Evolutionary conservation across 2,329 filamentous ascomycete species (phyloP).

Genomic region (Massarina eburnea): DNA sequence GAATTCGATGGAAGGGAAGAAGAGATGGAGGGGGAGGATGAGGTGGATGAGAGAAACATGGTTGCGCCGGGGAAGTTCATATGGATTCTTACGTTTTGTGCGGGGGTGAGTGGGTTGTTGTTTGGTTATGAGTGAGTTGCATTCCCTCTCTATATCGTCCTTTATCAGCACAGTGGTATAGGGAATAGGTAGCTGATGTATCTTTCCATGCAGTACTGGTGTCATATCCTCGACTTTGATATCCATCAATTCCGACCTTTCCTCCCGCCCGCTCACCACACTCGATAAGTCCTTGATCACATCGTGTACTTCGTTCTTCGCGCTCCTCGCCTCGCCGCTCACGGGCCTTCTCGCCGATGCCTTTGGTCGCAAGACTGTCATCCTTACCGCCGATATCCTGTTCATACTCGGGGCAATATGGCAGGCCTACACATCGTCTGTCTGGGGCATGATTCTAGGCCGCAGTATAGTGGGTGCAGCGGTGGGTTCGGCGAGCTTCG

Average conservation of each 20-base stretch:
- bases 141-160: background rate
- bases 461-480: constrained; percentile 70
- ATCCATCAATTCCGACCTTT: constrained; percentile 57
- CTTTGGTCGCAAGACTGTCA: constrained; percentile 79
- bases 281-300: constrained; percentile 62
- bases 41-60: constrained; percentile 35
- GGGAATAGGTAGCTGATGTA: background rate
- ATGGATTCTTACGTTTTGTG: constrained; percentile 59
- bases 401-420: constrained; percentile 68
- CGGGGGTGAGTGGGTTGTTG: constrained; percentile 59
- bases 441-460: constrained; percentile 67
- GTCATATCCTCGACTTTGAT: constrained; percentile 64
- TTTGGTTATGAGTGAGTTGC: constrained; percentile 61
- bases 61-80: constrained; percentile 48
- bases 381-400: constrained; percentile 65
- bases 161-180: background rate
- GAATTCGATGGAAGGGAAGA: constrained; percentile 8
- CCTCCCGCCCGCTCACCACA: constrained; percentile 51
- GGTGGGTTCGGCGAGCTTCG: constrained; percentile 76
- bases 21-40: constrained; percentile 19
- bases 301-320: constrained; percentile 59
- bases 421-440: constrained; percentile 62
- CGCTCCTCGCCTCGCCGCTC: constrained; percentile 58
- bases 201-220: constrained; percentile 51
- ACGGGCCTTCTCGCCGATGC: constrained; percentile 65